These are phyloP conservation scores for Uncinocarpus reesii DNA, from an alignment of 2,329 filamentous ascomycete genomes.

Conservation along the genomic window DNA sequence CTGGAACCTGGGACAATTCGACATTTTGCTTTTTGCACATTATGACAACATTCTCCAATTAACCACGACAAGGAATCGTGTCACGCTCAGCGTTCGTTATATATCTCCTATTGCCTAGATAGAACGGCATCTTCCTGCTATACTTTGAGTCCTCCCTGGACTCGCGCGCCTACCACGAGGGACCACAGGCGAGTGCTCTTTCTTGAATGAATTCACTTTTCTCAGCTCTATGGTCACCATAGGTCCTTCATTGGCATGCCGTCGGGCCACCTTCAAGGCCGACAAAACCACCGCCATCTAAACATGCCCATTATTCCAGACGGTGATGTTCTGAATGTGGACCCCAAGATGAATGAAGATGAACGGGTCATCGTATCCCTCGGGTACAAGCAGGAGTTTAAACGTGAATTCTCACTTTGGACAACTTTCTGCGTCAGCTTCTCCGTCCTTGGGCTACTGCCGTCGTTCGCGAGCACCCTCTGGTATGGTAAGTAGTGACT, in stretches of 20 bases:
- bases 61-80: no score
- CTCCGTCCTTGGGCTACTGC: constrained; percentile 59
- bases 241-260: constrained; percentile 3
- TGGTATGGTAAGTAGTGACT: constrained; percentile 48
- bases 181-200: neutral
- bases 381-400: constrained; percentile 52
- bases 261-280: neutral
- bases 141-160: no score
- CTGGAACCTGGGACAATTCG: no score
- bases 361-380: constrained; percentile 36
- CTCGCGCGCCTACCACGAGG: no score
- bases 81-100: no score
- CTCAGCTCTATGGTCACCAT: neutral
- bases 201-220: neutral
- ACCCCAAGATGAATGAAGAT: constrained; percentile 32
- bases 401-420: constrained; percentile 62
- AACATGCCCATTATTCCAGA: constrained; percentile 31
- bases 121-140: no score
- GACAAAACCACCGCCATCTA: neutral
- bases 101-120: no score
- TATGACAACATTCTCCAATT: no score
- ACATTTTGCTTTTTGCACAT: no score
- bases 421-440: constrained; percentile 66
- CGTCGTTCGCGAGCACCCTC: constrained; percentile 60
- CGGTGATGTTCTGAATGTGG: constrained; percentile 29